phyloP scores from a whole-genome alignment of 352 stramenopile genomes.

The Globisporangium sylvaticum region DNA sequence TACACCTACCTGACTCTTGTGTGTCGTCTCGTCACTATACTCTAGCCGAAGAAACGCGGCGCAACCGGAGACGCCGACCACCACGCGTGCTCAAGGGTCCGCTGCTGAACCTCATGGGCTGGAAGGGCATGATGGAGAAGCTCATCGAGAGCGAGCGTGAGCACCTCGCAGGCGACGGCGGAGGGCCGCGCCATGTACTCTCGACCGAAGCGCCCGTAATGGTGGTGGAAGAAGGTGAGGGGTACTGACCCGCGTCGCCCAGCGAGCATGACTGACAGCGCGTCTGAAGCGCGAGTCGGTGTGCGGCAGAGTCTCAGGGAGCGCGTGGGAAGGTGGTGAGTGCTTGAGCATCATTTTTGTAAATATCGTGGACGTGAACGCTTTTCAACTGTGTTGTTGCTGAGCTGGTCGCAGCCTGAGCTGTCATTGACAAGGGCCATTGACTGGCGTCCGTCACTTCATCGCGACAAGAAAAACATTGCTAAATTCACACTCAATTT shows the following conservation, averaged over 20 bases:
- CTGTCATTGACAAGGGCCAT: too few species aligned
- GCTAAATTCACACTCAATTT: too few species aligned
- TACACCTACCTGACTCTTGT: not conserved
- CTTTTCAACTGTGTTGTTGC: too few species aligned
- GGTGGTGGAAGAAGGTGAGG: not conserved
- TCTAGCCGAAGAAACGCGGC: conserved; percentile 1
- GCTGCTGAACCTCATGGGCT: conserved; percentile 41
- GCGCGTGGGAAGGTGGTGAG: too few species aligned
- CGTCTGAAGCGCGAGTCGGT: not conserved
- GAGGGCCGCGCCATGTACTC: not conserved
- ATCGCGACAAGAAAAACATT: too few species aligned
- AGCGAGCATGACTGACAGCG: not conserved
- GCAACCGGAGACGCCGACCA: conserved; percentile 8
- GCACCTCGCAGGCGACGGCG: conserved; percentile 16
- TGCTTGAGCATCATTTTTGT: too few species aligned
- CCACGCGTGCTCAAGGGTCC: conserved; percentile 27
- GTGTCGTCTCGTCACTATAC: not conserved
- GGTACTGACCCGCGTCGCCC: conserved; percentile 2
- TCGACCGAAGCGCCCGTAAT: not conserved
- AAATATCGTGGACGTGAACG: too few species aligned
- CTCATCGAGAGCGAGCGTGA: conserved; percentile 39
- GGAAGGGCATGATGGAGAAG: conserved; percentile 46
- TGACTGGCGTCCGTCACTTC: too few species aligned
- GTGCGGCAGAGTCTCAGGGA: not conserved
- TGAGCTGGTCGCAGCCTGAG: too few species aligned